Evolutionary conservation across 805 yeast species (phyloP), one percentile per base, ranked within the genome.

Genomic region (Zygosaccharomyces kombuchaensis): DNA sequence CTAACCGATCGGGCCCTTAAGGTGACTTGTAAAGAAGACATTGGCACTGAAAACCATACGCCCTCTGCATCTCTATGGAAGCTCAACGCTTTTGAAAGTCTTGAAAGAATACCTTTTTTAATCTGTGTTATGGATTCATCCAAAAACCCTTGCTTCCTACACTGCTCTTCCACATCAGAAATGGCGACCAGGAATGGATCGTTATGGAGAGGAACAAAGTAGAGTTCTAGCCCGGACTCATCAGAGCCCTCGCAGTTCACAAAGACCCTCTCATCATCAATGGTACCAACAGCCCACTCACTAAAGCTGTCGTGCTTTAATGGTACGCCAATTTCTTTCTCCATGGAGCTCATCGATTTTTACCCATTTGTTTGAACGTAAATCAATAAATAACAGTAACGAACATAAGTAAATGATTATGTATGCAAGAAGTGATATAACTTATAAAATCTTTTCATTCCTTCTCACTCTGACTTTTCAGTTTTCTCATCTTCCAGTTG

Each of bases 121-220:
- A 48, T 48, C 23, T 43, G 49, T 9, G 14, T 22, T 8, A 45
- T 40, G 10, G 52, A 48, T 16, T 43, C 31, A 23, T 40, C 49
- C 31, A 45, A 17, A 35, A 48, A 54, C 5, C 60, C 60, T 44
- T 56, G 60, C 13, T 44, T 36, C 29, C 25, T 36, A 34, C 58
- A 48, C 36, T 53, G 56, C 3, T 34, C 40, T 13, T 39, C 14
- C 17, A 55, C 32, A 34, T 37, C 40, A 10, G 46, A 32, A 6
- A 48, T 34, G 9, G 17, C 12, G 13, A 47, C 48, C 17, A 48
- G 16, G 29, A 25, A 48, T 21, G 52, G 52, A 16, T 48, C 43
- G 21, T 23, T 23, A 13, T 35, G 23, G 9, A 45, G 21, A 19
- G 52, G 45, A 17, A 43, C 34, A 25, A 48, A 40, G 37, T 47